Conservation (phyloP, 2,329 filamentous ascomycete species). For the Penicillium fuscoglaucum region DNA sequence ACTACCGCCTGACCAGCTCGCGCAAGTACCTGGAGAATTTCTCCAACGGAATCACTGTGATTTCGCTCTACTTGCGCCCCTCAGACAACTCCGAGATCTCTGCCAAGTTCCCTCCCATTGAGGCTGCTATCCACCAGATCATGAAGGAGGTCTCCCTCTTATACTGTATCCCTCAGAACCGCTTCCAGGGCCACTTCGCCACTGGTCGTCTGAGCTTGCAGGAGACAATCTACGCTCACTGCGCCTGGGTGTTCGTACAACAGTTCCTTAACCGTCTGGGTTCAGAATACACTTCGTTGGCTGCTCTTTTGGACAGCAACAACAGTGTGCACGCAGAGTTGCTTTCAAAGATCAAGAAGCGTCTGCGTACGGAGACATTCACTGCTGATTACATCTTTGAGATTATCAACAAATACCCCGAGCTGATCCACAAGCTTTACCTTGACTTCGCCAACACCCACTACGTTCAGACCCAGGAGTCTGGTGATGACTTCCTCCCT, state of each 20-base stretch:
- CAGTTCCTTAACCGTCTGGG: slow-evolving; percentile 96
- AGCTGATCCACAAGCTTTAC: slow-evolving; percentile 83
- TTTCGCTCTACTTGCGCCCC: slow-evolving; percentile 89
- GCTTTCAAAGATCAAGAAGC: slow-evolving; percentile 90
- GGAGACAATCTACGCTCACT: slow-evolving; percentile 96
- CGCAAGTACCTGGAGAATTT: slow-evolving; percentile 99
- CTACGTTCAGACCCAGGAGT: slow-evolving; percentile 65
- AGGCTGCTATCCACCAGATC: slow-evolving; percentile 96
- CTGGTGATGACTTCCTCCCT: slow-evolving; percentile 67
- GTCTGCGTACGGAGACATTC: slow-evolving; percentile 93
- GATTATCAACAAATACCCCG: slow-evolving; percentile 89
- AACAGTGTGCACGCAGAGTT: slow-evolving; percentile 85
- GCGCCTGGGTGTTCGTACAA: slow-evolving; percentile 94
- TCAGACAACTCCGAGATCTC: slow-evolving; percentile 59
- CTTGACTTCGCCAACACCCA: slow-evolving; percentile 89
- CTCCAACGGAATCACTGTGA: slow-evolving; percentile 95
- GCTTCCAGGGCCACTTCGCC: slow-evolving; percentile 87
- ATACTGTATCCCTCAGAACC: slow-evolving; percentile 97
- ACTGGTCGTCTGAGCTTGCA: slow-evolving; percentile 85
- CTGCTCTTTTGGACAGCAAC: slow-evolving; percentile 73
- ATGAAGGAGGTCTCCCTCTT: slow-evolving; percentile 97
- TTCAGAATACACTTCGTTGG: slow-evolving; percentile 85
- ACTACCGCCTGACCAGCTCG: slow-evolving; percentile 94
- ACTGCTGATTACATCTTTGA: slow-evolving; percentile 97
- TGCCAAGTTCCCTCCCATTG: slow-evolving; percentile 71